phyloP scores from a whole-genome alignment of 163 green algal species.

The Chloroidium sp. region DNA sequence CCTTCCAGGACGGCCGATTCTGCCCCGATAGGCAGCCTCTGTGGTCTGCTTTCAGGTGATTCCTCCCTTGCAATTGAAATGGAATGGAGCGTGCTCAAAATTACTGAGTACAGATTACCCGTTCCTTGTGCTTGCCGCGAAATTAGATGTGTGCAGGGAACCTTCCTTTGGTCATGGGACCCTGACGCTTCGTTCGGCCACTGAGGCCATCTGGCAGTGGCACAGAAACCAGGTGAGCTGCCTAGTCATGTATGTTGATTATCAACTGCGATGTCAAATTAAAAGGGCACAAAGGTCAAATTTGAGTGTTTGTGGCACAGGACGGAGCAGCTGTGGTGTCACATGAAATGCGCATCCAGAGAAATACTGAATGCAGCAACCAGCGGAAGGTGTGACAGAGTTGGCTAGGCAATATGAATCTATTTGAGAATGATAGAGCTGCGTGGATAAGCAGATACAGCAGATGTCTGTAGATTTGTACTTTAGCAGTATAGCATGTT shows the following conservation, averaged over 20 bases:
- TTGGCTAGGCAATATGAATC: no score
- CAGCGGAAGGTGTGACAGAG: background rate
- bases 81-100: background rate
- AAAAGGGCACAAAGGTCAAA: background rate
- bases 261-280: background rate
- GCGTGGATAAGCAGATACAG: no score
- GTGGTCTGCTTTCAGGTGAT: slow-evolving; percentile 29
- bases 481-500: no score
- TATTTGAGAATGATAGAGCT: no score
- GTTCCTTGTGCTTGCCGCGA: slow-evolving; percentile 1
- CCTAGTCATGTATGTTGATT: background rate
- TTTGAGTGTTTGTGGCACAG: background rate
- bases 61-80: background rate
- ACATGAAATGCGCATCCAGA: slow-evolving; percentile 8
- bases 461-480: no score
- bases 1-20: slow-evolving; percentile 7
- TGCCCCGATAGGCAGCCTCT: slow-evolving; percentile 34
- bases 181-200: slow-evolving; percentile 27
- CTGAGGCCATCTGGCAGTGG: slow-evolving; percentile 39
- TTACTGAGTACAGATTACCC: background rate
- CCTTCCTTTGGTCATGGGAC: slow-evolving; percentile 40
- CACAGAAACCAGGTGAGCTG: slow-evolving; percentile 18
- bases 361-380: slow-evolving; percentile 1
- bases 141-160: slow-evolving; percentile 20
- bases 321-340: slow-evolving; percentile 15